Conservation (phyloP, 768 basidiomycete species). For the Rhodocollybia butyracea region DNA sequence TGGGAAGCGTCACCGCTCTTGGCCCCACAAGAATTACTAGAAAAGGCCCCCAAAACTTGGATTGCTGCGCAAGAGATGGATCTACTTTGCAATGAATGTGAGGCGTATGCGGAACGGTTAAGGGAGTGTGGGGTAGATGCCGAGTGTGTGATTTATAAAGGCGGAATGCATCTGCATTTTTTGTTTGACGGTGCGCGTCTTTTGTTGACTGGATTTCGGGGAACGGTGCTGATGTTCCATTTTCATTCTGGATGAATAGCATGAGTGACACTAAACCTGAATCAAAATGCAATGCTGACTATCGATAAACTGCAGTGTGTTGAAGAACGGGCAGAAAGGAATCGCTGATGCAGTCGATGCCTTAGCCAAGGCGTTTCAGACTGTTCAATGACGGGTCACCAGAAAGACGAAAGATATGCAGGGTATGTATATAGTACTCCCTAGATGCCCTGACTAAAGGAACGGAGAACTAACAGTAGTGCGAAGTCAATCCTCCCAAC, state of each 20-base stretch:
- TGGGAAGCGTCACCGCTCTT: conserved; percentile 73
- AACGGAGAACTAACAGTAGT: no score
- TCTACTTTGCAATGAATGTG: conserved; percentile 63
- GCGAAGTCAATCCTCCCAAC: no score
- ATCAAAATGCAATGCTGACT: not conserved
- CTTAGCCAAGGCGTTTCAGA: not conserved
- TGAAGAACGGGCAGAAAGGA: not conserved
- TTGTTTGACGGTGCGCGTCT: conserved; percentile 61
- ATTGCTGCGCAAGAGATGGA: conserved; percentile 65
- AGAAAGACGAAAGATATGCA: no score
- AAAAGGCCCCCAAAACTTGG: conserved; percentile 54
- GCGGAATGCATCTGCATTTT: conserved; percentile 69
- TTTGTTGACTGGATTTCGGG: not conserved
- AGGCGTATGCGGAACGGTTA: conserved; percentile 59
- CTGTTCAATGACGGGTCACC: no score
- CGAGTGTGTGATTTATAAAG: conserved; percentile 54
- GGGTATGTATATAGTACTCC: no score
- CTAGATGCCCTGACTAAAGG: no score
- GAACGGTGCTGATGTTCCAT: no score
- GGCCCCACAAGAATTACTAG: conserved; percentile 53
- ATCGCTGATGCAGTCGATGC: not conserved
- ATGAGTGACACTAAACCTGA: not conserved
- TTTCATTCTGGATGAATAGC: not conserved
- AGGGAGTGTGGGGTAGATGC: conserved; percentile 48
- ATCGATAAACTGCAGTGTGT: not conserved